A percentile compares a stretch with the other conserved stretches of the same genome.
Evolutionary conservation across 148 eudicot species (phyloP).

Genomic region (Silene latifolia): DNA sequence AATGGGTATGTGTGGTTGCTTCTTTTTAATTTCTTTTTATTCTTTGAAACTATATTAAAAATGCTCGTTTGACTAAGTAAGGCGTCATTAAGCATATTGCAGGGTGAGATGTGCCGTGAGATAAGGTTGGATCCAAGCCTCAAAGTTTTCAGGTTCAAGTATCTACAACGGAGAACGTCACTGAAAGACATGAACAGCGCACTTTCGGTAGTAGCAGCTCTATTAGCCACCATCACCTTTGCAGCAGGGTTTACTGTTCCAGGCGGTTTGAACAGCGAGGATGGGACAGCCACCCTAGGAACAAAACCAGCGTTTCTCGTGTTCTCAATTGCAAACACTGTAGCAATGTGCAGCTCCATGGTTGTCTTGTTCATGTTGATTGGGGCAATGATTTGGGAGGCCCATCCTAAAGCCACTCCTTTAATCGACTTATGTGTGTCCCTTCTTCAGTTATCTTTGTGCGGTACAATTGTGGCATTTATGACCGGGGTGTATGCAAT

Average conservation of each 20-base stretch:
- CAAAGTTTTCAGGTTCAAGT: slow-evolving; percentile 8
- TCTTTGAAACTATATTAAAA: too few species aligned
- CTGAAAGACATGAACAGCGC: neutral
- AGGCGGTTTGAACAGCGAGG: neutral
- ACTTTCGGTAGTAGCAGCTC: slow-evolving; percentile 6
- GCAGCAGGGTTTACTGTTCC: slow-evolving; percentile 15
- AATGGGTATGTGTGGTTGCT: neutral
- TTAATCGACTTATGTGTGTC: slow-evolving; percentile 10
- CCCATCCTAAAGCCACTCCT: slow-evolving; percentile 5
- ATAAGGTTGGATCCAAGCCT: slow-evolving; percentile 1
- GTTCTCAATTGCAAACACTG: neutral
- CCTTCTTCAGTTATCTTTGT: slow-evolving; percentile 5
- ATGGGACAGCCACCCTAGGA: slow-evolving; percentile 7
- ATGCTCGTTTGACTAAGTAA: too few species aligned
- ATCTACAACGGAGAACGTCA: neutral
- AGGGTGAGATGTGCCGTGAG: slow-evolving; percentile 13
- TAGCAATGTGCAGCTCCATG: slow-evolving; percentile 18
- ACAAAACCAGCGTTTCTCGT: slow-evolving; percentile 1
- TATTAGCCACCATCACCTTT: slow-evolving; percentile 16
- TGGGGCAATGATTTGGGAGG: slow-evolving; percentile 13
- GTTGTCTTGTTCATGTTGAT: slow-evolving; percentile 8
- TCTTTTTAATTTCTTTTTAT: too few species aligned
- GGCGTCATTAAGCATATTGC: neutral
- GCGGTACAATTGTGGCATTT: slow-evolving; percentile 10
- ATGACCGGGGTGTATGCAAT: slow-evolving; percentile 14